These are phyloP conservation scores for Danielia reshetovae DNA, from an alignment of 805 yeast genomes.

Conservation along the genomic window DNA sequence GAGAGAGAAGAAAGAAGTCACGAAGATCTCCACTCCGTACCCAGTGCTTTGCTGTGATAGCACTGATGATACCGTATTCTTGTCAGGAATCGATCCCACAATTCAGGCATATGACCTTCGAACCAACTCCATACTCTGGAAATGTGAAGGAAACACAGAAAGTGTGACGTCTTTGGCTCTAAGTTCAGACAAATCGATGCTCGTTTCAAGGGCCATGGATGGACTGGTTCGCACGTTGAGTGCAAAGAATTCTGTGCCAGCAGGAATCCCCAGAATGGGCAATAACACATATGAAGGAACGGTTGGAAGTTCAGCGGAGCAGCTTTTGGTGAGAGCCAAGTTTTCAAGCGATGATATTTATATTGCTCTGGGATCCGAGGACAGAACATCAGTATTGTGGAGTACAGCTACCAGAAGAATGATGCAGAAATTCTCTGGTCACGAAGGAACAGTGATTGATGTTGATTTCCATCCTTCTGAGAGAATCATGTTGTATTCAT, in stretches of 20 bases:
- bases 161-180: constrained; percentile 54
- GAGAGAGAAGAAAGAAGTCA: constrained; percentile 45
- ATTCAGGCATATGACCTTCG: constrained; percentile 59
- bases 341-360: constrained; percentile 40
- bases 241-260: constrained; percentile 41
- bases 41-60: constrained; percentile 52
- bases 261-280: constrained; percentile 37
- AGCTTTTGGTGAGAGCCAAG: constrained; percentile 46
- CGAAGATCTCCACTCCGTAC: constrained; percentile 42
- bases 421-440: constrained; percentile 52
- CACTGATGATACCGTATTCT: constrained; percentile 39
- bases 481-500: constrained; percentile 43
- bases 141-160: constrained; percentile 41
- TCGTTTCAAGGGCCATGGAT: constrained; percentile 54
- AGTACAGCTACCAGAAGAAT: constrained; percentile 48
- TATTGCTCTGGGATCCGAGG: constrained; percentile 59
- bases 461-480: constrained; percentile 49
- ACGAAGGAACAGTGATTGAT: constrained; percentile 58
- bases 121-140: constrained; percentile 42
- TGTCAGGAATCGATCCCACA: constrained; percentile 67
- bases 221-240: constrained; percentile 56
- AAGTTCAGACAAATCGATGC: constrained; percentile 42
- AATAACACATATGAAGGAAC: constrained; percentile 57
- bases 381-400: constrained; percentile 58
- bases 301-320: constrained; percentile 48